These are phyloP conservation scores for Dimocarpus longan DNA, from an alignment of 345 rosid species.

Conservation along the genomic window DNA sequence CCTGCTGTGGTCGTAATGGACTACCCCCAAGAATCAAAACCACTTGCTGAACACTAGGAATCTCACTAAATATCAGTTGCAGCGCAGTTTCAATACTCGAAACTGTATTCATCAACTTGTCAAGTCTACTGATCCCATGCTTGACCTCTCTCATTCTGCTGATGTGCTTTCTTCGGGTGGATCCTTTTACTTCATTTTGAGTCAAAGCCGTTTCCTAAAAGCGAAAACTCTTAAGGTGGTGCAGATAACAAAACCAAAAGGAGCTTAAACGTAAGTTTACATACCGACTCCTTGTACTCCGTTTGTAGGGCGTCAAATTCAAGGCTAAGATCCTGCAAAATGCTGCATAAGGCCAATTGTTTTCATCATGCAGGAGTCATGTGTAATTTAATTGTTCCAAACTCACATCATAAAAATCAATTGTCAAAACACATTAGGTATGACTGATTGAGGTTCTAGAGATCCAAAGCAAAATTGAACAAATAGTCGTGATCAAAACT, in stretches of 20 bases:
- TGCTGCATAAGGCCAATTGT: constrained; percentile 35
- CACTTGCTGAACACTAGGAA: constrained; percentile 47
- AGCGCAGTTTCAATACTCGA: constrained; percentile 54
- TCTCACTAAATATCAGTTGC: constrained; percentile 47
- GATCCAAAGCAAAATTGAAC: too few species aligned
- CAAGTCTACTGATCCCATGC: constrained; percentile 58
- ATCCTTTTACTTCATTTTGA: constrained; percentile 45
- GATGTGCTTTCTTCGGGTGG: constrained; percentile 47
- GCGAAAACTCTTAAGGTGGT: constrained; percentile 35
- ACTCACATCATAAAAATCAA: too few species aligned
- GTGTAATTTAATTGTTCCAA: too few species aligned
- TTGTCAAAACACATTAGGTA: too few species aligned
- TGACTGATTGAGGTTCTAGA: too few species aligned
- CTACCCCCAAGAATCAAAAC: constrained; percentile 73
- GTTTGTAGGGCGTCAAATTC: constrained; percentile 55
- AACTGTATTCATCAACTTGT: constrained; percentile 66
- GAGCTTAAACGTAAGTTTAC: constrained; percentile 24
- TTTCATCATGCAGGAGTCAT: too few species aligned
- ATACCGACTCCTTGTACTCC: constrained; percentile 69
- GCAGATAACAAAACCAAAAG: constrained; percentile 15
- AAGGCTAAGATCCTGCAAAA: constrained; percentile 70
- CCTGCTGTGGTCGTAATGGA: constrained; percentile 71
- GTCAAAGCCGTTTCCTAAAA: constrained; percentile 54
- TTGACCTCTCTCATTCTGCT: constrained; percentile 74
- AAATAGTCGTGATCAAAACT: too few species aligned